Conservation (phyloP, 2,329 filamentous ascomycete species). For the Penicillium sp. region DNA sequence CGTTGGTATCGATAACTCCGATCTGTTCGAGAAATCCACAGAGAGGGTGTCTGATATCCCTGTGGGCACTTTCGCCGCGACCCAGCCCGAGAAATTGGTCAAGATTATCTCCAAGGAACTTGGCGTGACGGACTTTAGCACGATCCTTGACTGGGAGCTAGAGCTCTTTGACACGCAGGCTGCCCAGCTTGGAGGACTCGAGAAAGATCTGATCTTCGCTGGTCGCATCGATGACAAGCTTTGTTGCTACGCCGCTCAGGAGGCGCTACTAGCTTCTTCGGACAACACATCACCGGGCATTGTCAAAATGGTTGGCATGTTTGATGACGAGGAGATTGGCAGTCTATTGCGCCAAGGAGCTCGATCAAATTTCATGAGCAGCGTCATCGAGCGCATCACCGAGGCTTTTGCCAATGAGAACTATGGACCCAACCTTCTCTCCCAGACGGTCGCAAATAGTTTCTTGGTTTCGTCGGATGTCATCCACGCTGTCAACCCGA, state of each 20-base stretch:
- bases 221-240: slow-evolving; percentile 97
- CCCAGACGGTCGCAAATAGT: slow-evolving; percentile 80
- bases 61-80: slow-evolving; percentile 66
- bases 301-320: slow-evolving; percentile 87
- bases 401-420: slow-evolving; percentile 51
- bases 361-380: slow-evolving; percentile 77
- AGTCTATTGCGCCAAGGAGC: slow-evolving; percentile 86
- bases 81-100: slow-evolving; percentile 79
- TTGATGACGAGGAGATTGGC: slow-evolving; percentile 96
- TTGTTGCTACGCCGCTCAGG: slow-evolving; percentile 85
- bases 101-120: slow-evolving; percentile 73
- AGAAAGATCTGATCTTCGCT: slow-evolving; percentile 90
- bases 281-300: slow-evolving; percentile 50
- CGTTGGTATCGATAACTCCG: slow-evolving; percentile 75
- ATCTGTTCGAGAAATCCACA: slow-evolving; percentile 38
- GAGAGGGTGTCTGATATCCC: slow-evolving; percentile 32
- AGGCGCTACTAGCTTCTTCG: slow-evolving; percentile 68
- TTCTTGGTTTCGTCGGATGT: slow-evolving; percentile 93
- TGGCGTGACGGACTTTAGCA: slow-evolving; percentile 63
- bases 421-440: slow-evolving; percentile 54
- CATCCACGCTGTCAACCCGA: slow-evolving; percentile 88
- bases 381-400: slow-evolving; percentile 71
- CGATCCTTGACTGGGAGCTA: slow-evolving; percentile 92
- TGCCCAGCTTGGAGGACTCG: slow-evolving; percentile 73
- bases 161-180: slow-evolving; percentile 91